A percentile compares a stretch with the other conserved stretches of the same genome.
phyloP scores from a whole-genome alignment of 177 flowering plant genomes.

The Tripterygium wilfordii region DNA sequence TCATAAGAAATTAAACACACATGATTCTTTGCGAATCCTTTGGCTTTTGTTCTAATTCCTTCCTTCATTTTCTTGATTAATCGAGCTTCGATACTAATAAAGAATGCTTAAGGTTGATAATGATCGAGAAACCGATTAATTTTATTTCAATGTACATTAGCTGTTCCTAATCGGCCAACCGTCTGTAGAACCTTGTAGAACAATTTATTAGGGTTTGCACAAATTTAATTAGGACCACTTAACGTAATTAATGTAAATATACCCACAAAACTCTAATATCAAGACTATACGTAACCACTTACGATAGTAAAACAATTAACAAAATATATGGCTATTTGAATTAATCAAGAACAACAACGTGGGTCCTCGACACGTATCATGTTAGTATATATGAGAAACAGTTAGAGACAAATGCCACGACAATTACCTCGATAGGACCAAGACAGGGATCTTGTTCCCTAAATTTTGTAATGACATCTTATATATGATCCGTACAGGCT shows the following conservation, averaged over 20 bases:
- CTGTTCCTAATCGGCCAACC: too few species aligned
- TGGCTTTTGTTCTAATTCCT: slow-evolving; percentile 15
- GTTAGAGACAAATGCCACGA: slow-evolving; percentile 32
- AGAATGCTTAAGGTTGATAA: slow-evolving; percentile 9
- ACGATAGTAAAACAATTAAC: too few species aligned
- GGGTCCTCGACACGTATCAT: slow-evolving; percentile 14
- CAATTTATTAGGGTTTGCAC: too few species aligned
- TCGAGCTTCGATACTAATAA: neutral
- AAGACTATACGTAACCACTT: too few species aligned
- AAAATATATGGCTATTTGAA: neutral
- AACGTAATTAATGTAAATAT: too few species aligned
- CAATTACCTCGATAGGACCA: slow-evolving; percentile 20
- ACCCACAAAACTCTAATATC: neutral
- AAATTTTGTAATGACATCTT: slow-evolving; percentile 1
- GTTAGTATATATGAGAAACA: slow-evolving; percentile 14
- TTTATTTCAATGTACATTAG: too few species aligned
- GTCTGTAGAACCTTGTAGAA: too few species aligned
- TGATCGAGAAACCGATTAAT: too few species aligned
- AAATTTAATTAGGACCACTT: too few species aligned
- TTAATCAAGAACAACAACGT: slow-evolving; percentile 11
- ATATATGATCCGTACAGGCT: slow-evolving; percentile 14
- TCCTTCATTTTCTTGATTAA: neutral
- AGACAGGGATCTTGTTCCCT: slow-evolving; percentile 26
- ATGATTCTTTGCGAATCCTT: slow-evolving; percentile 10
- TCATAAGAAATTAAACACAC: slow-evolving; percentile 7